phyloP scores from a whole-genome alignment of 495 filamentous ascomycete genomes.

The Stereocaulon alpinum region DNA sequence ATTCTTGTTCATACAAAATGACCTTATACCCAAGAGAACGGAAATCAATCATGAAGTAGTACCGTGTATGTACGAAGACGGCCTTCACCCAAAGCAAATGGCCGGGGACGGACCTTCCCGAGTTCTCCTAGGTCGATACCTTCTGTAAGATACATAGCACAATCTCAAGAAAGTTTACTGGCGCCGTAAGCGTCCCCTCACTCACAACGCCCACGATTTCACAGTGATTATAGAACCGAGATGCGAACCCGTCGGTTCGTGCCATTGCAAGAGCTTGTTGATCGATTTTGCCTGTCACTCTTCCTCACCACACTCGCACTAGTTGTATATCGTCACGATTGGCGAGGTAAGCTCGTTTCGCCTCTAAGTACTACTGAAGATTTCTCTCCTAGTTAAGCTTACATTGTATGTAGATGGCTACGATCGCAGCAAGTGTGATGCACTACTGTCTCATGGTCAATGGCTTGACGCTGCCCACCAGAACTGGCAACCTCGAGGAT shows the following conservation, averaged over 20 bases:
- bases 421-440: conserved; percentile 46
- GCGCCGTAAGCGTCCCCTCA: background rate
- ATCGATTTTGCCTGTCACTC: conserved; percentile 9
- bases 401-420: conserved; percentile 27
- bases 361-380: background rate
- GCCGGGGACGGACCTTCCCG: no score
- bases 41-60: no score
- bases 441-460: conserved; percentile 40
- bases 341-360: conserved; percentile 12
- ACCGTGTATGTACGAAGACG: no score
- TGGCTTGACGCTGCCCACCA: conserved; percentile 40
- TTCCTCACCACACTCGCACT: conserved; percentile 7
- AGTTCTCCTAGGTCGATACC: no score
- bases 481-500: conserved; percentile 50
- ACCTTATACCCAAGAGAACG: no score
- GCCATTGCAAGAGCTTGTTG: conserved; percentile 1
- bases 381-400: background rate
- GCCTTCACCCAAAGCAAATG: no score
- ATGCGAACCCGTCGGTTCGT: background rate
- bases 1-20: no score
- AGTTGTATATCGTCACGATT: conserved; percentile 10
- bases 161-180: no score
- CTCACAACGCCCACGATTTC: background rate
- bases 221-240: background rate
- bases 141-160: no score